Evolutionary conservation across 2,329 filamentous ascomycete genomes (phyloP).

Genomic region (Magnaporthales sp.): DNA sequence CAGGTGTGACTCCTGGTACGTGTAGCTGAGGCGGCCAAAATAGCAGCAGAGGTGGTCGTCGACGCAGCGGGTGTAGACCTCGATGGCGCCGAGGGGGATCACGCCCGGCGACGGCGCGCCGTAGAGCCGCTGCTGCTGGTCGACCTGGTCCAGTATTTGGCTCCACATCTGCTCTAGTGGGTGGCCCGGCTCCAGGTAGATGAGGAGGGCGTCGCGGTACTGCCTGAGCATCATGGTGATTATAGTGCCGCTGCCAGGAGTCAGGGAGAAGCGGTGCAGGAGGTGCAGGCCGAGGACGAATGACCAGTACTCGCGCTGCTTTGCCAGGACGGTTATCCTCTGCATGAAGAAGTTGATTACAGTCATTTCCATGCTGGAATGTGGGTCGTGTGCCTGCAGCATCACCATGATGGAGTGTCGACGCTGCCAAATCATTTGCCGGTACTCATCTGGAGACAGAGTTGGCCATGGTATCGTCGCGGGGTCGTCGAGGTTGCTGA

Average conservation of each 20-base stretch:
- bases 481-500: neutral
- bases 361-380: neutral
- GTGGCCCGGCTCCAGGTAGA: neutral
- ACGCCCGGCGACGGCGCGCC: neutral
- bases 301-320: constrained; percentile 3
- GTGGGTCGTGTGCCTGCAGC: neutral
- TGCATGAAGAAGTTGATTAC: neutral
- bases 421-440: neutral
- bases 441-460: neutral
- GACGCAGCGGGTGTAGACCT: constrained; percentile 1
- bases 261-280: constrained; percentile 1
- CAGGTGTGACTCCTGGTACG: constrained; percentile 4
- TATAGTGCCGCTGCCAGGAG: neutral
- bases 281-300: neutral
- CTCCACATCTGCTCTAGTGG: neutral
- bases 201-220: neutral
- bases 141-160: neutral
- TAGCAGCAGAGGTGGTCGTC: constrained; percentile 1
- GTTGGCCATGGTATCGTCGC: neutral
- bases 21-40: neutral
- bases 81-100: neutral
- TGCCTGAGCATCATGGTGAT: neutral
- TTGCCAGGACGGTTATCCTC: neutral
- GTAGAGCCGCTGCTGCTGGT: neutral
- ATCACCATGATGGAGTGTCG: neutral